phyloP scores from a whole-genome alignment of 805 yeast species.

The Groenewaldozyma tartarivorans region DNA sequence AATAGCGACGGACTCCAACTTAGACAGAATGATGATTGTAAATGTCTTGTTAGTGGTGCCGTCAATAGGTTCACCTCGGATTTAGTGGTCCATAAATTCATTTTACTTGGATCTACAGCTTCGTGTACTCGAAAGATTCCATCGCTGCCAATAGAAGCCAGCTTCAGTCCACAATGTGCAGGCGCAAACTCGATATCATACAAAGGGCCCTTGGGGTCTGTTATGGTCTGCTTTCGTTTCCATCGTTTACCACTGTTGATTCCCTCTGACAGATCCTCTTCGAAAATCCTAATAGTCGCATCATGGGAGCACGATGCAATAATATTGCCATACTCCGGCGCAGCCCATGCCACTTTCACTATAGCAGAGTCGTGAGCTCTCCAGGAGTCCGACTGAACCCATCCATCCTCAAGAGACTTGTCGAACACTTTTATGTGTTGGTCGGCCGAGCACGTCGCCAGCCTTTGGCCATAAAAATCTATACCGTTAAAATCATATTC shows the following conservation, averaged over 20 bases:
- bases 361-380: constrained; percentile 90
- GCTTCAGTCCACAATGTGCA: constrained; percentile 63
- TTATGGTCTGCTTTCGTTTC: constrained; percentile 63
- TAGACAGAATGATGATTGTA: constrained; percentile 77
- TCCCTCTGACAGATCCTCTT: constrained; percentile 72
- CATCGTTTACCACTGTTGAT: constrained; percentile 77
- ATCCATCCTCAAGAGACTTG: constrained; percentile 34
- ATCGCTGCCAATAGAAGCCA: constrained; percentile 85
- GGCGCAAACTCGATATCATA: constrained; percentile 91
- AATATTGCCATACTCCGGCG: constrained; percentile 85
- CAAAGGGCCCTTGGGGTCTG: constrained; percentile 82
- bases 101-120: constrained; percentile 81
- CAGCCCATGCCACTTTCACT: constrained; percentile 81
- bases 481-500: background rate
- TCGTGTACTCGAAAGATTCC: constrained; percentile 80
- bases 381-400: constrained; percentile 87
- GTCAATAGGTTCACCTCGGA: constrained; percentile 53
- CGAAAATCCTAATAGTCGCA: constrained; percentile 83
- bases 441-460: constrained; percentile 93
- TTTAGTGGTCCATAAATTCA: constrained; percentile 70
- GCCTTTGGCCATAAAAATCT: constrained; percentile 79
- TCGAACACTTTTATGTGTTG: constrained; percentile 88
- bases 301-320: constrained; percentile 87
- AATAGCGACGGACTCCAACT: constrained; percentile 90
- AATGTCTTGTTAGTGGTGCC: constrained; percentile 65